Evolutionary conservation across 306 rosid genomes (phyloP).

Genomic region (Lathyrus sativus): DNA sequence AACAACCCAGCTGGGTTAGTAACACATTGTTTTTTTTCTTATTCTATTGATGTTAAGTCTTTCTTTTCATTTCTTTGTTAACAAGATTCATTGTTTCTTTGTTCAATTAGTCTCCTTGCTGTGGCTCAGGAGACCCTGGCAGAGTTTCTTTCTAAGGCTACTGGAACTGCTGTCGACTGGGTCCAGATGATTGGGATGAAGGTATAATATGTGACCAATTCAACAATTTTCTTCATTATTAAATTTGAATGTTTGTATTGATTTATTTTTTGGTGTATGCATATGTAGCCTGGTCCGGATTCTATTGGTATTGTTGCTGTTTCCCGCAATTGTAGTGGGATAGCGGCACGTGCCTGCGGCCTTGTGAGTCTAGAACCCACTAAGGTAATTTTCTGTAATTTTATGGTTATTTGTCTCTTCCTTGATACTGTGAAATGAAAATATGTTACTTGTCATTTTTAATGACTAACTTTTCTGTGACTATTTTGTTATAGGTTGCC

Average conservation of each 20-base stretch:
- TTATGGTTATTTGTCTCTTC: background rate
- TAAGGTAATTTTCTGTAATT: conserved; percentile 51
- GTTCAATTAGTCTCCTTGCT: conserved; percentile 70
- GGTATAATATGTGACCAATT: conserved; percentile 46
- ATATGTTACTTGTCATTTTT: background rate
- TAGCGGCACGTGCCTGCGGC: conserved; percentile 99
- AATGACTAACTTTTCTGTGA: background rate
- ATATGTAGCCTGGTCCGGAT: conserved; percentile 99
- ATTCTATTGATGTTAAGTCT: background rate
- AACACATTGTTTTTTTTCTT: background rate
- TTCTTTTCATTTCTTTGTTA: background rate
- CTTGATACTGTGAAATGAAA: background rate
- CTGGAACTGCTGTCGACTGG: conserved; percentile 99
- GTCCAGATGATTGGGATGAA: conserved; percentile 99
- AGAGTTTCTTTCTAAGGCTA: conserved; percentile 99
- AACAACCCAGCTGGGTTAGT: conserved; percentile 99
- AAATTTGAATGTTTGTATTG: too few relatives aligned
- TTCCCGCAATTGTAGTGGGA: conserved; percentile 95
- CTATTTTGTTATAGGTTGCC: conserved; percentile 57
- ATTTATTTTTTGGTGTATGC: background rate
- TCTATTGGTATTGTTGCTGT: conserved; percentile 99
- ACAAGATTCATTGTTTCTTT: background rate
- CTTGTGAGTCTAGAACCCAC: conserved; percentile 98
- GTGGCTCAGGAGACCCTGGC: conserved; percentile 99
- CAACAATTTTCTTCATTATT: background rate